These are phyloP conservation scores for Dioscorea alata DNA, from an alignment of 106 monocot species.

Conservation along the genomic window DNA sequence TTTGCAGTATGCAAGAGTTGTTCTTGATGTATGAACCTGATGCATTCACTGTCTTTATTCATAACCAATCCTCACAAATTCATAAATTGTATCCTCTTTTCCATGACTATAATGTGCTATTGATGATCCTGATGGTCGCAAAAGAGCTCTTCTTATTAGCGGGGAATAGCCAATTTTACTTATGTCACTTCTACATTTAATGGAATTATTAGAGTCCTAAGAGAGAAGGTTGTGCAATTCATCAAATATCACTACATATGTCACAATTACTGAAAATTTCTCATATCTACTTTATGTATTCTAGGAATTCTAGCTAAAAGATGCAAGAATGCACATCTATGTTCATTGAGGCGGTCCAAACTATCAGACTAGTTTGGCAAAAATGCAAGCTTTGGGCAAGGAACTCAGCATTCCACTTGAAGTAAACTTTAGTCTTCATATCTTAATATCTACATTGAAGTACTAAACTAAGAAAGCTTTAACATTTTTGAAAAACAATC, in stretches of 20 bases:
- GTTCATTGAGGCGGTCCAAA: slow-evolving; percentile 91
- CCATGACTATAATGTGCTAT: slow-evolving; percentile 62
- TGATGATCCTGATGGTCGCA: slow-evolving; percentile 82
- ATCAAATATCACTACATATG: not conserved
- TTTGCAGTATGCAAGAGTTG: slow-evolving; percentile 79
- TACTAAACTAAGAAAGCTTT: not conserved
- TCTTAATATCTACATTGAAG: not conserved
- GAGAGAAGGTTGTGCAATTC: slow-evolving; percentile 60
- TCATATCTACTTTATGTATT: not conserved
- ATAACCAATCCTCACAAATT: no score
- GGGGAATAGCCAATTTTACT: slow-evolving; percentile 99
- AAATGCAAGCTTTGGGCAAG: slow-evolving; percentile 66
- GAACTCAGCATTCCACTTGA: slow-evolving; percentile 80
- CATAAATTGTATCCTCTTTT: not conserved
- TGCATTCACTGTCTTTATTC: no score
- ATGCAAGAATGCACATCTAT: slow-evolving; percentile 78
- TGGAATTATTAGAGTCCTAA: slow-evolving; percentile 84
- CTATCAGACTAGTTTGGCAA: slow-evolving; percentile 82
- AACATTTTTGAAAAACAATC: not conserved
- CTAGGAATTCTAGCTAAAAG: slow-evolving; percentile 78
- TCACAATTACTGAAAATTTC: not conserved
- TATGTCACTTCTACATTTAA: slow-evolving; percentile 90
- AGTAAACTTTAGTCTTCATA: slow-evolving; percentile 23
- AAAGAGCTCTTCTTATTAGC: slow-evolving; percentile 89
- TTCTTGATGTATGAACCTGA: slow-evolving; percentile 52